Conservation (phyloP, 2,329 filamentous ascomycete species). For the Pestalotiopsis sp. region DNA sequence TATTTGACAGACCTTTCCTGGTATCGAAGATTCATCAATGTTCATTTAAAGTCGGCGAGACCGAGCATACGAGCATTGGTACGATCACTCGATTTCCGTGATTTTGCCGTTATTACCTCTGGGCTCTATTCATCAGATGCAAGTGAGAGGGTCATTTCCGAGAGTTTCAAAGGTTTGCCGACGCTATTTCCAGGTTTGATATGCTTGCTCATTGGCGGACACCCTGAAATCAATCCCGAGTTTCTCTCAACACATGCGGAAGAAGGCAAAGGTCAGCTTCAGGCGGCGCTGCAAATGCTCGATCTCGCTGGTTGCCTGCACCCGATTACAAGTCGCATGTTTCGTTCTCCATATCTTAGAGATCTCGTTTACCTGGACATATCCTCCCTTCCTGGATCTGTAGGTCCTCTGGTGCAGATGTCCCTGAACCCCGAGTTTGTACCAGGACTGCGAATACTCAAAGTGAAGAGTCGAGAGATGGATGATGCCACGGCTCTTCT, state of each 20-base stretch:
- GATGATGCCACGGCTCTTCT: constrained; percentile 39
- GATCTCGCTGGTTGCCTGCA: constrained; percentile 46
- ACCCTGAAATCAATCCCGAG: constrained; percentile 45
- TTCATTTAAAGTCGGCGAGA: constrained; percentile 37
- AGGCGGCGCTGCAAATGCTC: constrained; percentile 40
- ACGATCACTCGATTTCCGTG: constrained; percentile 50
- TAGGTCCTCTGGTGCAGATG: constrained; percentile 37
- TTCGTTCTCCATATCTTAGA: constrained; percentile 37
- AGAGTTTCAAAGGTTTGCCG: constrained; percentile 41
- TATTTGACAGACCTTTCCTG: constrained; percentile 47
- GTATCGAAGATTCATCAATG: constrained; percentile 49
- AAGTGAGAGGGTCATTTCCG: constrained; percentile 37
- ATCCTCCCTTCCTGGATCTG: constrained; percentile 50
- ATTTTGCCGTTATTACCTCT: constrained; percentile 41
- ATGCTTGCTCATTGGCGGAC: constrained; percentile 51
- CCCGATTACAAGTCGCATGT: constrained; percentile 43
- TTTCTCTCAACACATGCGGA: constrained; percentile 28
- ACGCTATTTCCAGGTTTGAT: constrained; percentile 45
- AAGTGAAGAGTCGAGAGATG: constrained; percentile 49
- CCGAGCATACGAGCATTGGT: constrained; percentile 45
- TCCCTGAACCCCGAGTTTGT: constrained; percentile 38
- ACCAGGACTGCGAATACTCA: constrained; percentile 54
- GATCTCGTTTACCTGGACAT: constrained; percentile 55
- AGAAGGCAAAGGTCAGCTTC: constrained; percentile 3
- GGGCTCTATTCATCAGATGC: constrained; percentile 44